Evolutionary conservation across 139 green algal species (phyloP).

Genomic region (Gonium pectorale): DNA sequence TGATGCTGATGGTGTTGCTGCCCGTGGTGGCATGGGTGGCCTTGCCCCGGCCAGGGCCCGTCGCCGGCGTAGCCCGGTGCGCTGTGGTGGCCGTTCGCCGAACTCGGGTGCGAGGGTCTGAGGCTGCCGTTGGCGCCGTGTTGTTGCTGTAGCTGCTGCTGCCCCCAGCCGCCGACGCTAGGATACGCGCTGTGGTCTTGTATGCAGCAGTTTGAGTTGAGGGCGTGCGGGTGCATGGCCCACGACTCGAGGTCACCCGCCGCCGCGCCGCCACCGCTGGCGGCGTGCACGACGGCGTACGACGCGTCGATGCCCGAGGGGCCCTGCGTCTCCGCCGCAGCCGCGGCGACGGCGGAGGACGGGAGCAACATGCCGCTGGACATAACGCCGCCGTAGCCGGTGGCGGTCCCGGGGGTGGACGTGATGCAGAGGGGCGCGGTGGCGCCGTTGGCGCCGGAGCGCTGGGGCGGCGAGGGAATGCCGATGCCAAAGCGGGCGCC

Average conservation of each 20-base stretch:
- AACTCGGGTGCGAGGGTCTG: too few species aligned
- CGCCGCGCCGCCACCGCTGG: neutral
- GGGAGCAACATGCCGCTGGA: neutral
- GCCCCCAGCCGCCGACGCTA: too few species aligned
- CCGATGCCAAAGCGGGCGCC: neutral
- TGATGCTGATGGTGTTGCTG: too few species aligned
- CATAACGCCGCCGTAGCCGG: neutral
- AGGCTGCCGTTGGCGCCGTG: too few species aligned
- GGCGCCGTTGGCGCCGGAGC: neutral
- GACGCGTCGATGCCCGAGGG: conserved; percentile 31
- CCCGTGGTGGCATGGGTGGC: too few species aligned
- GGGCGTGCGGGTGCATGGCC: conserved; percentile 36
- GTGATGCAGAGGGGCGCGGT: neutral
- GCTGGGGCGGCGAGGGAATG: too few species aligned
- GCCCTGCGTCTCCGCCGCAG: conserved; percentile 34
- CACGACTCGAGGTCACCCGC: conserved; percentile 28
- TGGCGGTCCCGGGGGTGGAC: neutral
- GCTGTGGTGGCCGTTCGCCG: too few species aligned
- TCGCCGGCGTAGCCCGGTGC: too few species aligned
- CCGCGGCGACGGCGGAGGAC: neutral
- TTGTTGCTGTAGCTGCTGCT: too few species aligned
- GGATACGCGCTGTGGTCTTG: too few species aligned
- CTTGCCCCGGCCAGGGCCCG: too few species aligned
- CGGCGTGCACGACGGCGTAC: conserved; percentile 13
- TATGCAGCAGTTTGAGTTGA: neutral